These are phyloP conservation scores for Fraxinus baroniana DNA, from an alignment of 305 asterid genomes.

Conservation along the genomic window DNA sequence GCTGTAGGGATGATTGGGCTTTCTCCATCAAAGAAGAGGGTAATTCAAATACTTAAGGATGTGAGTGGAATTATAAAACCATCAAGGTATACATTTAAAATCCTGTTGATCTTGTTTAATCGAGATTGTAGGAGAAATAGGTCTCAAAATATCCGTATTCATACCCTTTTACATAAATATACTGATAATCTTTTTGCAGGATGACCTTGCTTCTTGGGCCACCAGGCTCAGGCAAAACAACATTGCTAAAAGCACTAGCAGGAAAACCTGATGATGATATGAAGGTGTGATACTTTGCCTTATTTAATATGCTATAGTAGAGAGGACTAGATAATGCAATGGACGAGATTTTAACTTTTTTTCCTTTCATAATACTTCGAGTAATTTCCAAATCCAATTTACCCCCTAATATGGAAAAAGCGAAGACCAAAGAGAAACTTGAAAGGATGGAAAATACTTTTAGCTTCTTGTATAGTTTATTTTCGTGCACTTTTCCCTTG, in stretches of 20 bases:
- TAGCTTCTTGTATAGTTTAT: neutral
- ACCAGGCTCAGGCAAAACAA: conserved; percentile 92
- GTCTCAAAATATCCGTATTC: neutral
- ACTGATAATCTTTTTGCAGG: conserved; percentile 35
- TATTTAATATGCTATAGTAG: neutral
- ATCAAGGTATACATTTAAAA: conserved; percentile 50
- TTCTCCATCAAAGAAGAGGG: conserved; percentile 61
- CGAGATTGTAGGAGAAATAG: neutral
- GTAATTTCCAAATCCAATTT: neutral
- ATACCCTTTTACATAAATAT: neutral
- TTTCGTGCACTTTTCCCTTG: neutral
- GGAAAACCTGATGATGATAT: conserved; percentile 68
- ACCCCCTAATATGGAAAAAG: neutral
- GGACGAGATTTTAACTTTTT: neutral
- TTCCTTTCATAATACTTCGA: neutral
- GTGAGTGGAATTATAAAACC: conserved; percentile 74
- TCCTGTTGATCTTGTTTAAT: neutral
- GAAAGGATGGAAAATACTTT: neutral
- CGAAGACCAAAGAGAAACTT: neutral
- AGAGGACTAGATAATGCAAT: neutral
- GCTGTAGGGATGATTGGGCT: conserved; percentile 55
- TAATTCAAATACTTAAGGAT: conserved; percentile 60
- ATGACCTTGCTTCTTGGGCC: conserved; percentile 88
- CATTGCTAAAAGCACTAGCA: conserved; percentile 66
- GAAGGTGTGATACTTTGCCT: conserved; percentile 36